Conservation (phyloP, 1,284 basidiomycete genomes). For the Moesziomyces antarcticus region DNA sequence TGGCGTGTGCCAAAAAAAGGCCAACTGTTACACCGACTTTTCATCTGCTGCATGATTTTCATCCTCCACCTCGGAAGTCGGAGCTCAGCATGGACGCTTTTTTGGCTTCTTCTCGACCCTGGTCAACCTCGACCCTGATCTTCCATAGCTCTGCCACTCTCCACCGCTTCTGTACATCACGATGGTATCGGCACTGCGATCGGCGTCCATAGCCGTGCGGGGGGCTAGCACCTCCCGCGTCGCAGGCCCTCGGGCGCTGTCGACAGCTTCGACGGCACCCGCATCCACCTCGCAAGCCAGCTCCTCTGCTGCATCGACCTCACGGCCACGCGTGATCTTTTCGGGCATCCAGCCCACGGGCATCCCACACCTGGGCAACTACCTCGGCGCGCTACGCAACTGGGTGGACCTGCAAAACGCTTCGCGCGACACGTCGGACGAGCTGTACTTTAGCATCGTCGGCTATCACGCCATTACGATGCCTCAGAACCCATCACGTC, state of each 20-base stretch:
- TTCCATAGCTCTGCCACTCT: too few species aligned
- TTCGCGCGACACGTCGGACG: slow-evolving; percentile 72
- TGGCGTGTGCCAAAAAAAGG: too few species aligned
- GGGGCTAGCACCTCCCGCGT: too few species aligned
- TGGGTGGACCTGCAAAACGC: slow-evolving; percentile 82
- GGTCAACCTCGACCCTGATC: too few species aligned
- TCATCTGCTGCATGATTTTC: neutral
- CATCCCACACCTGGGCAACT: slow-evolving; percentile 90
- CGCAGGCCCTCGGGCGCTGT: too few species aligned
- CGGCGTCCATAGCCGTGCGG: too few species aligned
- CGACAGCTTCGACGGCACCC: too few species aligned
- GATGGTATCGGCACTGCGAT: too few species aligned
- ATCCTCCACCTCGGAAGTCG: neutral
- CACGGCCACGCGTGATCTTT: slow-evolving; percentile 72
- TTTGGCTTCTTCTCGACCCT: neutral
- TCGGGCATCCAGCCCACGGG: slow-evolving; percentile 88
- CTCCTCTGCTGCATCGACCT: neutral
- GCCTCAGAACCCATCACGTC: slow-evolving; percentile 48
- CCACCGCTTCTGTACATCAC: too few species aligned
- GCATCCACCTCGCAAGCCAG: neutral
- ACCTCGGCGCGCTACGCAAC: slow-evolving; percentile 86
- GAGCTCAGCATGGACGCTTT: neutral
- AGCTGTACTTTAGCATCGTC: slow-evolving; percentile 81
- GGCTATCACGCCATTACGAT: slow-evolving; percentile 72
- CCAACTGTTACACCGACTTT: neutral